Evolutionary conservation across 192 early-diverging fungal species (phyloP).

Genomic region (Backusella australiensis): DNA sequence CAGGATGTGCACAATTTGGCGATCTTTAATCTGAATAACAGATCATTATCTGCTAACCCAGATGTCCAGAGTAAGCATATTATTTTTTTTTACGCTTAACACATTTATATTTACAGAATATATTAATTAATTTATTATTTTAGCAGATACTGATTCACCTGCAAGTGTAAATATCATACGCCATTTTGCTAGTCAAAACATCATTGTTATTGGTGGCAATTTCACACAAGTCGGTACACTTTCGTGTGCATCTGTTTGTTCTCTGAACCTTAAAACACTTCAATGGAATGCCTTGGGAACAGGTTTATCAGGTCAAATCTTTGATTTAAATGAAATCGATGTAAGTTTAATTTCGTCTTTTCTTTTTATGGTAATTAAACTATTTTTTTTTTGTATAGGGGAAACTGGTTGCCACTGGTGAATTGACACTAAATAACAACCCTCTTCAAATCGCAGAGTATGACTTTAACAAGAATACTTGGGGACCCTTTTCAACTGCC

Average conservation of each 20-base stretch:
- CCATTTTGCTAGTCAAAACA: slow-evolving; percentile 16
- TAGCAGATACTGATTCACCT: slow-evolving; percentile 21
- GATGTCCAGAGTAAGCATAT: not conserved
- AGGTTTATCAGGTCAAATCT: slow-evolving; percentile 26
- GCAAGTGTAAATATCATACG: slow-evolving; percentile 26
- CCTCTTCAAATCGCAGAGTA: slow-evolving; percentile 10
- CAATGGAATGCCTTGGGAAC: slow-evolving; percentile 34
- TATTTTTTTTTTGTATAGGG: not conserved
- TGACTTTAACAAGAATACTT: slow-evolving; percentile 6
- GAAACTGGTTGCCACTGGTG: slow-evolving; percentile 20
- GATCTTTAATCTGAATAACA: slow-evolving; percentile 51
- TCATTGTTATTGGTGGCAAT: slow-evolving; percentile 52
- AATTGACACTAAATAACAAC: slow-evolving; percentile 15
- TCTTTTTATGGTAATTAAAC: not conserved
- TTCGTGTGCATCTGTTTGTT: slow-evolving; percentile 27
- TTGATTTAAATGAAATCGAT: slow-evolving; percentile 31
- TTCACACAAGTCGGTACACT: slow-evolving; percentile 51
- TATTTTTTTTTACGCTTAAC: not conserved
- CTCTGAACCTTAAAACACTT: slow-evolving; percentile 16
- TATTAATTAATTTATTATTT: not conserved
- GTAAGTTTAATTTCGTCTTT: slow-evolving; percentile 6
- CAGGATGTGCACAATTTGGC: slow-evolving; percentile 25
- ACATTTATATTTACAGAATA: not conserved
- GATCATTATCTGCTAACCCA: not conserved
- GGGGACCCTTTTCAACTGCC: slow-evolving; percentile 1